Conservation (phyloP, 2,329 filamentous ascomycete species). For the Cytospora paraplurivora region DNA sequence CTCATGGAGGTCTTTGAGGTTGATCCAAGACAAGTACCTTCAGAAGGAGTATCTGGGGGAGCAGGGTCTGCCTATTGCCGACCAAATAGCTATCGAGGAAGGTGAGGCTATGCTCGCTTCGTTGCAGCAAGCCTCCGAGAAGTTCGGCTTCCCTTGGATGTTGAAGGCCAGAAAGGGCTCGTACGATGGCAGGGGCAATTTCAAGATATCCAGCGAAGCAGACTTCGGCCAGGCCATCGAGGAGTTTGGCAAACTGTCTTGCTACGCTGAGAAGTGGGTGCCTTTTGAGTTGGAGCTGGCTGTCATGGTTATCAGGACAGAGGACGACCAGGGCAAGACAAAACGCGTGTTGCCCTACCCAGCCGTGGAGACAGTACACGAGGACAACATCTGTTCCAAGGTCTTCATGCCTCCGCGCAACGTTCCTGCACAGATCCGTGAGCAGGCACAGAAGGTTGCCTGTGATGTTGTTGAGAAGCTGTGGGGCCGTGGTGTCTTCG, state of each 20-base stretch:
- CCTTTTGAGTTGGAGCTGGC: slow-evolving; percentile 85
- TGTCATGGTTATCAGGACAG: slow-evolving; percentile 92
- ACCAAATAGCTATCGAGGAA: slow-evolving; percentile 64
- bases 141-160: slow-evolving; percentile 85
- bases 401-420: slow-evolving; percentile 82
- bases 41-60: slow-evolving; percentile 81
- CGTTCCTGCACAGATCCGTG: slow-evolving; percentile 61
- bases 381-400: slow-evolving; percentile 92
- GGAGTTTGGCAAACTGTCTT: slow-evolving; percentile 67
- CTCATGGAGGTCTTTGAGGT: slow-evolving; percentile 80
- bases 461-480: slow-evolving; percentile 77
- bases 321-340: slow-evolving; percentile 59
- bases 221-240: slow-evolving; percentile 66
- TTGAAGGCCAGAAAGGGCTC: slow-evolving; percentile 87
- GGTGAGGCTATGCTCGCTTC: slow-evolving; percentile 58
- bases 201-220: slow-evolving; percentile 48
- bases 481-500: slow-evolving; percentile 89
- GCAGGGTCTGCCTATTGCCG: slow-evolving; percentile 70
- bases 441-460: slow-evolving; percentile 74
- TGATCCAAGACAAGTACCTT: slow-evolving; percentile 90
- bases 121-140: slow-evolving; percentile 62
- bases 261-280: slow-evolving; percentile 91
- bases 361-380: slow-evolving; percentile 90
- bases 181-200: slow-evolving; percentile 83
- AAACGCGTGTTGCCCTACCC: slow-evolving; percentile 71